phyloP scores from a whole-genome alignment of 257 asterid species.

The Paraleonurus japonicus region DNA sequence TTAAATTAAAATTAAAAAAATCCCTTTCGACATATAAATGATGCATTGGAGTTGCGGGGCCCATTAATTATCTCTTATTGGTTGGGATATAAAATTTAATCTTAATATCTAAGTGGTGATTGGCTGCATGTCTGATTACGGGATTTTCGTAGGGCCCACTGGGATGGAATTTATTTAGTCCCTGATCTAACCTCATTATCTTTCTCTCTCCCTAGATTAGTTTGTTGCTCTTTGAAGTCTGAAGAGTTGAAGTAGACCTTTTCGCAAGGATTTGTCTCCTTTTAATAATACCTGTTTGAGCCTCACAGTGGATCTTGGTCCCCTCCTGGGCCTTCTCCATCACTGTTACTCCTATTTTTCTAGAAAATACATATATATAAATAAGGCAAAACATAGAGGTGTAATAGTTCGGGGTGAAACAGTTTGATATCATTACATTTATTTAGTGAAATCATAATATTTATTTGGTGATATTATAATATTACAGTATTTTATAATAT shows the following conservation, averaged over 20 bases:
- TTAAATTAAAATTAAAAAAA: no score
- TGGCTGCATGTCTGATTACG: constrained; percentile 46
- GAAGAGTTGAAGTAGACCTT: constrained; percentile 37
- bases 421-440: no score
- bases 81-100: constrained; percentile 34
- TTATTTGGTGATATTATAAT: no score
- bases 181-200: constrained; percentile 33
- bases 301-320: constrained; percentile 34
- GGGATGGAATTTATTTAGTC: constrained; percentile 25
- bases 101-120: constrained; percentile 33
- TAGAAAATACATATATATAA: neutral
- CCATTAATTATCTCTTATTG: constrained; percentile 2
- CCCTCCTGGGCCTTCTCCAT: constrained; percentile 31
- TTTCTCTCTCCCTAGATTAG: constrained; percentile 3
- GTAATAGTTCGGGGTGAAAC: no score
- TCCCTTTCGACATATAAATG: neutral
- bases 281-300: constrained; percentile 16
- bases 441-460: no score
- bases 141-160: constrained; percentile 44
- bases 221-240: constrained; percentile 11
- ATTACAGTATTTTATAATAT: no score
- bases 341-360: neutral
- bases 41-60: constrained; percentile 29
- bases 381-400: neutral
- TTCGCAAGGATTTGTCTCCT: constrained; percentile 32